Percentiles rank a stretch among this genome's conserved stretches.
These are phyloP conservation scores for Xerophyta viscosa DNA, from an alignment of 106 monocot species.

Conservation along the genomic window DNA sequence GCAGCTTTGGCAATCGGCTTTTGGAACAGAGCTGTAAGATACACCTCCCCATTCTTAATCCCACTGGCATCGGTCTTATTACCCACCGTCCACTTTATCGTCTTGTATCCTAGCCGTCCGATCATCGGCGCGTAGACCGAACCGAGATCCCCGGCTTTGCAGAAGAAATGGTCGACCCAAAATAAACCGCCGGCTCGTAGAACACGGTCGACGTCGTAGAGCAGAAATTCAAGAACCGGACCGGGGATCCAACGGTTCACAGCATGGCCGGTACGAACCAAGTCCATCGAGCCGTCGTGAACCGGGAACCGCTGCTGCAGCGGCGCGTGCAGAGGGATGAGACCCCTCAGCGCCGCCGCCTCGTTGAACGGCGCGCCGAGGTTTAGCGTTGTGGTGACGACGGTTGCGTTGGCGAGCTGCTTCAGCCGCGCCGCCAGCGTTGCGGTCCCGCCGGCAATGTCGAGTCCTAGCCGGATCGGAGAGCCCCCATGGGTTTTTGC, in stretches of 20 bases:
- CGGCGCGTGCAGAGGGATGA: slow-evolving; percentile 75
- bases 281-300: slow-evolving; percentile 53
- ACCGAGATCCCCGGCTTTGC: slow-evolving; percentile 34
- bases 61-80: slow-evolving; percentile 58
- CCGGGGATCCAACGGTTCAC: slow-evolving; percentile 95
- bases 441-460: slow-evolving; percentile 70
- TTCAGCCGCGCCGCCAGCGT: slow-evolving; percentile 57
- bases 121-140: slow-evolving; percentile 42
- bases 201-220: slow-evolving; percentile 77
- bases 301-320: slow-evolving; percentile 89
- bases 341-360: slow-evolving; percentile 57
- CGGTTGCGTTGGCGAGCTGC: slow-evolving; percentile 37
- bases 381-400: slow-evolving; percentile 74
- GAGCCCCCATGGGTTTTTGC: slow-evolving; percentile 20
- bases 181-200: slow-evolving; percentile 61
- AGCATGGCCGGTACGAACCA: slow-evolving; percentile 82
- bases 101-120: slow-evolving; percentile 52
- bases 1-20: slow-evolving; percentile 25
- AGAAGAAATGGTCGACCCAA: slow-evolving; percentile 95
- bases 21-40: slow-evolving; percentile 86
- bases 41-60: slow-evolving; percentile 56
- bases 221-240: slow-evolving; percentile 60
- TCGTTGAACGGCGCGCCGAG: slow-evolving; percentile 61
- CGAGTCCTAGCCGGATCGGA: slow-evolving; percentile 60
- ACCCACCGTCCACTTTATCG: slow-evolving; percentile 77